Evolutionary conservation across 1,284 basidiomycete genomes (phyloP), one percentile per base, ranked within the genome.

Genomic region (Tilletia horrida): DNA sequence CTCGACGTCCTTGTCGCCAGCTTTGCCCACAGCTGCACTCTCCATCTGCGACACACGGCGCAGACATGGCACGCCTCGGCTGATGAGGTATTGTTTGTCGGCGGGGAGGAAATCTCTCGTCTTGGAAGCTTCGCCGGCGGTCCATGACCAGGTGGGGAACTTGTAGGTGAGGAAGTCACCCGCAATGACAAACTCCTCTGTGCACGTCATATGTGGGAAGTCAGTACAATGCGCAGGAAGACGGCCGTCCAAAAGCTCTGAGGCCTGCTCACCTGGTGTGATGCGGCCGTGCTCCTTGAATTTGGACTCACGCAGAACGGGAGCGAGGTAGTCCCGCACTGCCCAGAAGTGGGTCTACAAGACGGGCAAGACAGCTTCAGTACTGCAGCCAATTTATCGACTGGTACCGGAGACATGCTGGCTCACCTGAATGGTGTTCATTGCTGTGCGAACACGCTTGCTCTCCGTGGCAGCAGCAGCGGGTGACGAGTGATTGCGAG

Each of bases 271-370:
- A 95, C 93, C 93, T 71, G 93, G 94, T 18, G 91, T 97, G 79
- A 96, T 95, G 66, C 94, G 86, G 13, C 95, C 95, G 81, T 97
- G 92, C 83, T 98, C 95, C 83, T 96, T 97, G 86, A 98, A 98
- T 83, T 97, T 97, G 85, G 91, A 93, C 85, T 98, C 95, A 80
- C 90, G 91, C 75, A 98, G 87, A 40, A 97, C 94, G 61, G 95
- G 95, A 70, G 92, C 92, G 69, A 98, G 89, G 83, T 96, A 96
- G 83, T 97, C 95, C 77, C 95, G 88, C 70, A 97, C 90, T 13
- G 92, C 91, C 90, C 92, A 96, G 83, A 91, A 92, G 85, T 95
- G 92, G 84, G 90, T 88, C 88, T 90, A 69, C 25, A n/a, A 40
- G 31, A 23, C 13, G 14, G 35, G 8, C 23, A 9, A 27, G 40